Evolutionary conservation across 176 grass and related monocot species (phyloP).

Genomic region (Aegilops bicornis): DNA sequence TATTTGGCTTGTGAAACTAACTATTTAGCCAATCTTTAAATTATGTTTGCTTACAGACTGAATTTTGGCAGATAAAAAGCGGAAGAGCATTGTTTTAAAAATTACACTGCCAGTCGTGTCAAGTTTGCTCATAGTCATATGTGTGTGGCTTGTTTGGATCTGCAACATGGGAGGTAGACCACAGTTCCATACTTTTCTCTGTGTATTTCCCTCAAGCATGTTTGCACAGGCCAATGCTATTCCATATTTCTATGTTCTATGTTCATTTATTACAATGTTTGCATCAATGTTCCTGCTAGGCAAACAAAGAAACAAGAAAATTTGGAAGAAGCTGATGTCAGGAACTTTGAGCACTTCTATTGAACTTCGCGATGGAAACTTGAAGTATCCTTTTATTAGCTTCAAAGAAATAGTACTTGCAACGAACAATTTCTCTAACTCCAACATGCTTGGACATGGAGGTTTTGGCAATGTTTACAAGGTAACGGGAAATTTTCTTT

Average conservation of each 20-base stretch:
- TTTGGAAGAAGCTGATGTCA: background rate
- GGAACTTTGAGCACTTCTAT: background rate
- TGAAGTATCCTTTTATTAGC: background rate
- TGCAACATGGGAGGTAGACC: background rate
- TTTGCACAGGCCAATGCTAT: background rate
- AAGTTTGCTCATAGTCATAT: slow-evolving; percentile 19
- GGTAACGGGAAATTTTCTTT: background rate
- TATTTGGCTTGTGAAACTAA: background rate
- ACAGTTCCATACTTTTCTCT: background rate
- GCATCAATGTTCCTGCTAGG: background rate
- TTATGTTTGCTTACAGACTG: background rate
- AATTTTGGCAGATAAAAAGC: background rate
- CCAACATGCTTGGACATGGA: slow-evolving; percentile 18
- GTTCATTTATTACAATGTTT: background rate
- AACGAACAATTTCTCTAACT: slow-evolving; percentile 18
- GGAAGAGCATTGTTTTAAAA: background rate
- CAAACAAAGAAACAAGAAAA: background rate
- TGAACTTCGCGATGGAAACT: background rate
- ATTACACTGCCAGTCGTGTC: background rate
- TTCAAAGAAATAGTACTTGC: background rate
- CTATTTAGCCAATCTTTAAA: background rate
- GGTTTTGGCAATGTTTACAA: slow-evolving; percentile 30
- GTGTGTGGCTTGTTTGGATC: background rate
- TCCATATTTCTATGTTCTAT: background rate
- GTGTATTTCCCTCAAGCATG: background rate